Evolutionary conservation across 1,139 yeast genomes (phyloP), one percentile per base, ranked within the genome.

Genomic region (Debaryomycetaceae sp.): DNA sequence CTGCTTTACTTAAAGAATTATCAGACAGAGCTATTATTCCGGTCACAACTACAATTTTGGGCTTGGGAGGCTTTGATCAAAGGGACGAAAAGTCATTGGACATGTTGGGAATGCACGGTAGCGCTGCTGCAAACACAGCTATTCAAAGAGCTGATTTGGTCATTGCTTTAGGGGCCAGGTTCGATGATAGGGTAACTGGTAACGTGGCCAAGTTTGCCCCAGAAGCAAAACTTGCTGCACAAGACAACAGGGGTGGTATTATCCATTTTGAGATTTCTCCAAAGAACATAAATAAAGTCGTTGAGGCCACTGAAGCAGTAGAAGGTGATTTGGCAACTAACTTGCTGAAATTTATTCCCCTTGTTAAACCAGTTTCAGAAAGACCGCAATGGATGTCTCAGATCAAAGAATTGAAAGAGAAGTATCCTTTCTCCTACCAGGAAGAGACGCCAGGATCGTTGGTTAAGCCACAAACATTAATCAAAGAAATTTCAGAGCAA

Each of bases 41-140:
- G 33, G 98, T 92, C 42, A 92, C 98, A 36, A 92, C 98, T 16
- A 86, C 98, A 41, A 65, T 92, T 45, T 98, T 91, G 67, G 98
- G 87, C 41, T 77, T 92, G 50, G 98, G 98, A 50, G 87, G 95
- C 6, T 92, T 84, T 58, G 96, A 92, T 65, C 98, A 92, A 70
- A 79, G 78, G 47, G 96, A 91, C 67, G 82, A 84, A 50, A 89
- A 89, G 66, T 83, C 97, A 24, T 70, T 92, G 50, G 96, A 91
- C 65, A 87, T 92, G 94, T 78, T 92, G 52, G 98, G 98, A 56
- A 92, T 92, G 98, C 98, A 92, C 66, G 98, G 98, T 50, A 78
- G 83, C 46, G 97, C 92, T 36, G 91, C 91, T 54, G 98, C 98
- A 52, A 92, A 92, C 73, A 65, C 87, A 55, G 95, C 98, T 35